Evolutionary conservation across 106 monocot species (phyloP).

Genomic region (Apostasia shenzhenica): DNA sequence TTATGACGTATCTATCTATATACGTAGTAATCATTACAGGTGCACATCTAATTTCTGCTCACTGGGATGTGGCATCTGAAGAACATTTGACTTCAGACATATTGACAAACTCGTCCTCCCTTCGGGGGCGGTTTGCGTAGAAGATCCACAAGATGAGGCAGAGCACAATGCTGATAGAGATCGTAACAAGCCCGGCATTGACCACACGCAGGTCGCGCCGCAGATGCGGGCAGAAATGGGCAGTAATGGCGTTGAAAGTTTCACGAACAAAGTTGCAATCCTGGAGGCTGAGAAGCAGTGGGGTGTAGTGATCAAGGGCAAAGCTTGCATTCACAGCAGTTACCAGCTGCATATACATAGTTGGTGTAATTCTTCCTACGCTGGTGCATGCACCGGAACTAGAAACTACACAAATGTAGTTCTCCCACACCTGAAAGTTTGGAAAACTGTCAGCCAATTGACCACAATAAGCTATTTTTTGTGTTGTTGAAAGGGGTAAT

Average conservation of each 20-base stretch:
- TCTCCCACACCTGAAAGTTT: conserved; percentile 55
- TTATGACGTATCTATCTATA: not conserved
- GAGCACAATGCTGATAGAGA: conserved; percentile 46
- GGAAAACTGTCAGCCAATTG: not conserved
- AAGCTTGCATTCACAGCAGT: conserved; percentile 62
- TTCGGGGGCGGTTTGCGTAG: conserved; percentile 57
- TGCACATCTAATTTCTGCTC: not conserved
- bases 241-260: conserved; percentile 38
- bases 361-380: conserved; percentile 43
- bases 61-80: conserved; percentile 6
- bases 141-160: conserved; percentile 64
- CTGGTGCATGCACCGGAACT: conserved; percentile 36
- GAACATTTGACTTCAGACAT: conserved; percentile 24
- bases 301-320: conserved; percentile 62
- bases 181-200: conserved; percentile 40
- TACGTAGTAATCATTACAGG: not conserved
- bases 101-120: conserved; percentile 60
- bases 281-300: conserved; percentile 45
- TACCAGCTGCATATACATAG: conserved; percentile 42
- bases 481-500: not conserved
- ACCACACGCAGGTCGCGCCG: conserved; percentile 39
- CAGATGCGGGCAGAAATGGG: conserved; percentile 39
- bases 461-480: not conserved
- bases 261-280: conserved; percentile 70
- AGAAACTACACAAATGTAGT: conserved; percentile 44